Evolutionary conservation across 176 grass and related monocot genomes (phyloP), one percentile per base, ranked within the genome.

Genomic region (Otatea glauca): DNA sequence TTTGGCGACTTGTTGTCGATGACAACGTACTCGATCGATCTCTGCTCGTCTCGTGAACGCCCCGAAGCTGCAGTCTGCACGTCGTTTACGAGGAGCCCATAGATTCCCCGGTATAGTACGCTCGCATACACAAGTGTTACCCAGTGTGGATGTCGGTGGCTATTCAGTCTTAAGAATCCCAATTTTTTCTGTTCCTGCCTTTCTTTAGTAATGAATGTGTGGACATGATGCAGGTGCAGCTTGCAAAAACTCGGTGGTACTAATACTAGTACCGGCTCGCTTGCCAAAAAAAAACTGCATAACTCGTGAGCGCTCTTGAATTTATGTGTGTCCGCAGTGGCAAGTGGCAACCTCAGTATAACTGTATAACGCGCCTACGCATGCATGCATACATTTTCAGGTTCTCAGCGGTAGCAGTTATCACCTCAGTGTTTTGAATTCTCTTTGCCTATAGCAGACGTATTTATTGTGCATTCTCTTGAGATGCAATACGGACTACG

Each of bases 31-130:
- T 58, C 49, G n/a, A 47, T 59, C 56, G 21, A 59, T 60, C 29
- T 44, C 23, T 21, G 68, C 39, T 0, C 0, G 65, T 72, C 88
- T 78, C 79, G 88, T 86, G 84, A 86, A 66, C 56, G 41, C 65
- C 45, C 53, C 47, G 65, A 45, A 77, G 53, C 37, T 44, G 63
- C 77, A 85, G 53, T 58, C 70, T 81, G 32, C 37, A 24, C 86
- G 88, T 90, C 84, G 88, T 86, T 78, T 90, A 60, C 73, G 56
- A 56, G 48, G 25, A 55, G 20, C 10, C 64, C 38, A n/a, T 23
- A 71, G 78, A 86, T 89, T 89, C 83, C 55, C 58, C 34, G 7
- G 29, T 12, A 67, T 38, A 25, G 38, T 44, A 48, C 55, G 53
- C 55, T 58, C 32, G 27, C 15, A 12, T 43, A 23, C 32, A 9